Conservation (phyloP, 2,329 filamentous ascomycete species). For the Talaromyces sp. region DNA sequence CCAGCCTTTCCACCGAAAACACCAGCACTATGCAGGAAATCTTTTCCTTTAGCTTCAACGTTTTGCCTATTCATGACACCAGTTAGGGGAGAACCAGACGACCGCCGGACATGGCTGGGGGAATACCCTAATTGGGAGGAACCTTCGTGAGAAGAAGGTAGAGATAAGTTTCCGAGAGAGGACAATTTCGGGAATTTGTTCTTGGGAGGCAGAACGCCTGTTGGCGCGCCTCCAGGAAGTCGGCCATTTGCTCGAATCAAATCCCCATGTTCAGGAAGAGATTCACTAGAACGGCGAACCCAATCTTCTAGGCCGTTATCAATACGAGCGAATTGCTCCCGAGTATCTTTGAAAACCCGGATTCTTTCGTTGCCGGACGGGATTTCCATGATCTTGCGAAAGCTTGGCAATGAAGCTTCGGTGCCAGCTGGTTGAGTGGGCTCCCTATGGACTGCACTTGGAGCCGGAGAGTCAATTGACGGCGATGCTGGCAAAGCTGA, state of each 20-base stretch:
- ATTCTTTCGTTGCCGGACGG: slow-evolving; percentile 64
- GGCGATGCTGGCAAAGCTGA: not conserved
- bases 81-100: slow-evolving; percentile 31
- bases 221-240: slow-evolving; percentile 21
- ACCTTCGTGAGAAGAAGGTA: slow-evolving; percentile 22
- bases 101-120: slow-evolving; percentile 27
- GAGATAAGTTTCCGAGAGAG: slow-evolving; percentile 24
- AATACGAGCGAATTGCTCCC: slow-evolving; percentile 63
- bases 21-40: slow-evolving; percentile 77
- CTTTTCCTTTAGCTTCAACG: slow-evolving; percentile 80
- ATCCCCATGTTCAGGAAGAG: slow-evolving; percentile 50
- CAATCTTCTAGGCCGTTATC: slow-evolving; percentile 69
- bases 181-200: slow-evolving; percentile 39
- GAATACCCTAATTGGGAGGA: slow-evolving; percentile 21
- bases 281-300: slow-evolving; percentile 46
- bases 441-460: not conserved
- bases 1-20: slow-evolving; percentile 62
- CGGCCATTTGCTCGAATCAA: slow-evolving; percentile 32
- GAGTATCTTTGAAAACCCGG: slow-evolving; percentile 65
- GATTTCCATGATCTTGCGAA: slow-evolving; percentile 73
- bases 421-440: slow-evolving; percentile 13
- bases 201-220: slow-evolving; percentile 26
- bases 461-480: not conserved
- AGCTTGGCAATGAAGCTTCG: slow-evolving; percentile 49
- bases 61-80: slow-evolving; percentile 51